phyloP scores from a whole-genome alignment of 192 early-diverging fungal genomes.

The Mortierella hygrophila region DNA sequence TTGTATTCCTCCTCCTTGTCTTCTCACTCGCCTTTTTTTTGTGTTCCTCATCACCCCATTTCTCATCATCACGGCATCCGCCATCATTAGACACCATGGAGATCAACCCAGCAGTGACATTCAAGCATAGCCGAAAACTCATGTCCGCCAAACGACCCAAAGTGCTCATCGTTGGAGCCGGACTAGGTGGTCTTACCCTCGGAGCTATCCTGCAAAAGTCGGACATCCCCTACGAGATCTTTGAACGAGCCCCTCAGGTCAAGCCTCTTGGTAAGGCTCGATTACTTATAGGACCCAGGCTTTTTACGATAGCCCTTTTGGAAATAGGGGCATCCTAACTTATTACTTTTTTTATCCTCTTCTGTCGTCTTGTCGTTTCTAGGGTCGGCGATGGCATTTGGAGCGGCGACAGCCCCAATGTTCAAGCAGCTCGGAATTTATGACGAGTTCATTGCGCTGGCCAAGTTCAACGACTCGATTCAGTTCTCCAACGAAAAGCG shows the following conservation, averaged over 20 bases:
- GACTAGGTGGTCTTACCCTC: constrained; percentile 3
- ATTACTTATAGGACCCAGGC: too few relatives aligned
- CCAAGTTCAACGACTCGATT: not conserved
- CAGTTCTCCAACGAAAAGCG: not conserved
- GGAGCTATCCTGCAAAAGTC: not conserved
- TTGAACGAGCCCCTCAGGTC: constrained; percentile 1
- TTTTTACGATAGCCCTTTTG: too few relatives aligned
- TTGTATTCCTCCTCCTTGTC: not conserved
- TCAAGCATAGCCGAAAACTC: not conserved
- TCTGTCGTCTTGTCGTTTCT: not conserved
- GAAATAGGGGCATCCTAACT: too few relatives aligned
- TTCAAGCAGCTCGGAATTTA: constrained; percentile 20
- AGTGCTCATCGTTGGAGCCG: constrained; percentile 10
- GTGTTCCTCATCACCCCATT: not conserved
- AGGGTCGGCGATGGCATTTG: not conserved
- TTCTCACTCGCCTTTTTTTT: not conserved
- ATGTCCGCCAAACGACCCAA: constrained; percentile 3
- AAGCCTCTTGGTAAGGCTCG: constrained; percentile 7
- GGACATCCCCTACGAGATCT: not conserved
- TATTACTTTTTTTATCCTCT: too few relatives aligned
- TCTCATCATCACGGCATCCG: not conserved
- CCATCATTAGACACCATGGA: not conserved
- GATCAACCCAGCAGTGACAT: not conserved
- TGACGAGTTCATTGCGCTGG: constrained; percentile 7
- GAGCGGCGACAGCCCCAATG: not conserved